These are phyloP conservation scores for Penicillium sp. DNA, from an alignment of 2,329 filamentous ascomycete species.

Conservation along the genomic window DNA sequence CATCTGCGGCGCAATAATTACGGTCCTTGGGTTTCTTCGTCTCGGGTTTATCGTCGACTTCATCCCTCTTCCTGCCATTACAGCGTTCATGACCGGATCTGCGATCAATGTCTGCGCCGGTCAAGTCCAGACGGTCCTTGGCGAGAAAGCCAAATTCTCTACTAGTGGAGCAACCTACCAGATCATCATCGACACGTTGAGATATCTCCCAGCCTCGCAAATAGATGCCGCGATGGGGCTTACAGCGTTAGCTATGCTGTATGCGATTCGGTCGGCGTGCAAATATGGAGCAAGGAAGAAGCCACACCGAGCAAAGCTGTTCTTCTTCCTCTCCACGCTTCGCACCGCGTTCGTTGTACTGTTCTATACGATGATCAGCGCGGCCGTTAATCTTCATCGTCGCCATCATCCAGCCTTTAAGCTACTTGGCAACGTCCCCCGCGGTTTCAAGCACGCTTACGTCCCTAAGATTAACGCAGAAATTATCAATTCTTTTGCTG, in stretches of 20 bases:
- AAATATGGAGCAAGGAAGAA: constrained; percentile 62
- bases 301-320: constrained; percentile 65
- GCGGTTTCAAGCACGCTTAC: constrained; percentile 75
- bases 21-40: constrained; percentile 4
- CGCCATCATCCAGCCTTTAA: constrained; percentile 63
- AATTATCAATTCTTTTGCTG: constrained; percentile 65
- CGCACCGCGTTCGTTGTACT: constrained; percentile 85
- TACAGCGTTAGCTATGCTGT: constrained; percentile 70
- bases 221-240: constrained; percentile 80
- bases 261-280: constrained; percentile 65
- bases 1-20: constrained; percentile 56
- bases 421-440: constrained; percentile 71
- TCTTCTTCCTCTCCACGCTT: constrained; percentile 86
- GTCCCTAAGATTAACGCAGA: constrained; percentile 63
- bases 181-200: constrained; percentile 76
- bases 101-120: constrained; percentile 80
- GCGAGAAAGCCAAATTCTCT: constrained; percentile 62
- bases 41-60: constrained; percentile 74
- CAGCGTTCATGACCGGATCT: constrained; percentile 91
- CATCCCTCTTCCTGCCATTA: constrained; percentile 80
- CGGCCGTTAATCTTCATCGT: constrained; percentile 69
- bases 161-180: constrained; percentile 72
- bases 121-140: constrained; percentile 75
- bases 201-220: constrained; percentile 61
- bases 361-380: constrained; percentile 83